Conservation (phyloP, 2,329 filamentous ascomycete species). For the Myriosclerotinia duriaeana region DNA sequence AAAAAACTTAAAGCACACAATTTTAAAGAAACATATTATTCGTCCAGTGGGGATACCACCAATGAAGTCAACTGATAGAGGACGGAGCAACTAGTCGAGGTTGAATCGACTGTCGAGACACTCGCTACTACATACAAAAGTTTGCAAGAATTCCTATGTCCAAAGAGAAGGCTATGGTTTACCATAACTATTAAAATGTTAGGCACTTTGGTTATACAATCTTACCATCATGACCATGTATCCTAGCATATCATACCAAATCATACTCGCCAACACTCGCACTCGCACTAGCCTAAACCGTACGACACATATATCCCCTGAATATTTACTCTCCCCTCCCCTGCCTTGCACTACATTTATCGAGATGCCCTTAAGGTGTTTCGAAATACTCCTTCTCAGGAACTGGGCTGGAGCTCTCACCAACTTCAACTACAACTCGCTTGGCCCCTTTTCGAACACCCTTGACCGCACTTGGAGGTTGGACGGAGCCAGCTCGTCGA, state of each 20-base stretch:
- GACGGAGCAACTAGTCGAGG: not conserved
- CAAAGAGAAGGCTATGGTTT: not conserved
- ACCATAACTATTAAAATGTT: not conserved
- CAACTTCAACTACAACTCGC: not conserved
- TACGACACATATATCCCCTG: not conserved
- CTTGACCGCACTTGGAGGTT: not conserved
- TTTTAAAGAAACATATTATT: not conserved
- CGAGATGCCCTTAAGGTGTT: not conserved
- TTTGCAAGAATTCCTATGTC: not conserved
- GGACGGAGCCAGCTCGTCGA: not conserved
- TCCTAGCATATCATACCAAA: slow-evolving; percentile 9
- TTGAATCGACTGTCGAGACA: not conserved
- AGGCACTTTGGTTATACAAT: not conserved
- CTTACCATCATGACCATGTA: not conserved
- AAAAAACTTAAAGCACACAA: not conserved
- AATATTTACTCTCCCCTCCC: not conserved
- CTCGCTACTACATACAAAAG: not conserved
- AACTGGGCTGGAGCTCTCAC: not conserved
- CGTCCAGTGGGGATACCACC: too few species aligned
- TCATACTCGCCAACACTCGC: not conserved
- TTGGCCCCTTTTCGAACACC: slow-evolving; percentile 7
- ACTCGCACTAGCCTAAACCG: not conserved
- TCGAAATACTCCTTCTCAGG: not conserved
- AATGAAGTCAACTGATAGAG: not conserved
- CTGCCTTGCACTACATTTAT: not conserved